Evolutionary conservation across 2,329 filamentous ascomycete genomes (phyloP).

Genomic region (Dactylellina cionopaga): DNA sequence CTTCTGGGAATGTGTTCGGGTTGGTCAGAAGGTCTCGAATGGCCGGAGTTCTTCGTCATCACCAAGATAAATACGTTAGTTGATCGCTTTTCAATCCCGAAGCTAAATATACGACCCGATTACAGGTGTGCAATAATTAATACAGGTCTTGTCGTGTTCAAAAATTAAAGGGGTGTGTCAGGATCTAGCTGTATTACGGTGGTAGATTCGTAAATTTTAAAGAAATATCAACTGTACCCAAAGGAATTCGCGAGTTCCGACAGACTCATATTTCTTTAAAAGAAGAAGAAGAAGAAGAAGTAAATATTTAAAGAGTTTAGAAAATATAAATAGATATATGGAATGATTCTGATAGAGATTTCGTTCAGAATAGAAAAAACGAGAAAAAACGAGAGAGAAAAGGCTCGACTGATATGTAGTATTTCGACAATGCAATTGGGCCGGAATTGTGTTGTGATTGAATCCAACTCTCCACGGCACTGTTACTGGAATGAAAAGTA

Average conservation of each 20-base stretch:
- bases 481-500: no score
- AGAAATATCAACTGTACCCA: neutral
- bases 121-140: no score
- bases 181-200: no score
- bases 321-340: neutral
- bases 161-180: no score
- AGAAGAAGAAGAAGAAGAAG: neutral
- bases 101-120: no score
- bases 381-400: constrained; percentile 3
- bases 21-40: constrained; percentile 14
- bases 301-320: neutral
- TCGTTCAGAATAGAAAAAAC: neutral
- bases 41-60: neutral
- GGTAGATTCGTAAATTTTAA: neutral
- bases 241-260: constrained; percentile 11
- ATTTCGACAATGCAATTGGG: no score
- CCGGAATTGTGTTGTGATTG: no score
- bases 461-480: no score
- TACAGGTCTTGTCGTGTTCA: no score
- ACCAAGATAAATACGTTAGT: no score
- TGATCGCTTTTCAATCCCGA: no score
- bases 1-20: neutral
- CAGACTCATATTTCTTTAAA: constrained; percentile 17
- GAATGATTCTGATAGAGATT: neutral
- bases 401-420: no score